Base-by-base conservation (phyloP, 768 basidiomycete genomes). In the Daedaleopsis nitida region DNA sequence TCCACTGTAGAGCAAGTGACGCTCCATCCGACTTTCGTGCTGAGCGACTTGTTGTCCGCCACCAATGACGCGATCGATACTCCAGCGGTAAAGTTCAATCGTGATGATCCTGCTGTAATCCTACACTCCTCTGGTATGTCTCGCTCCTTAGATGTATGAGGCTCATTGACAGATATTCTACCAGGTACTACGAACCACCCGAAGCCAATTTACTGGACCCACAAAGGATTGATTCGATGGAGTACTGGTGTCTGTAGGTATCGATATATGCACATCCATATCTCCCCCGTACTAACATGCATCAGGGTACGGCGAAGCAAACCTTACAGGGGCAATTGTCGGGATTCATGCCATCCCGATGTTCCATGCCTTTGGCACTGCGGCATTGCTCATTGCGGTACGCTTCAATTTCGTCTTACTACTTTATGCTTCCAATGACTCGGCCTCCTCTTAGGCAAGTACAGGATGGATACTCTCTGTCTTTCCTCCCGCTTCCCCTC, bases 401-500 rank as follows among this genome's bases (percentile, higher is more conserved):
- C 2, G 37, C 21, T 8, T 11, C 39, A 11, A 13, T 13, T 16
- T 37, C 39, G 21, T 24, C 8, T 37, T 19, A 24, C 32, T n/a
- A n/a, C 7, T 7, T 16, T 16, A n/a, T 12, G 38, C 3, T 10
- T 5, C 9, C 7, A n/a, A 2, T 39, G n/a, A 38, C 21, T 34
- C 3, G 27, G 1, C 16, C 11, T 19, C 14, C 19, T 34, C 24
- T 21, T 6, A 19, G 34, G 16, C 21, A 60, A 60, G 42, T 43
- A 56, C 58, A 3, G 70, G 71, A 12, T 19, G 57, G 14, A 59
- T 69, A 0, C 35, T 72, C 21, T 60, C 62, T 3, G 21, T 65
- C 13, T 73, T 69, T 56, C 42, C 51, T 50, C 74, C 72, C 1
- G 19, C 16, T 14, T 52, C 50, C 2, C 70, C 70, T 13, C 66